Conservation (phyloP, 768 basidiomycete species). For the Suillus weaverae region DNA sequence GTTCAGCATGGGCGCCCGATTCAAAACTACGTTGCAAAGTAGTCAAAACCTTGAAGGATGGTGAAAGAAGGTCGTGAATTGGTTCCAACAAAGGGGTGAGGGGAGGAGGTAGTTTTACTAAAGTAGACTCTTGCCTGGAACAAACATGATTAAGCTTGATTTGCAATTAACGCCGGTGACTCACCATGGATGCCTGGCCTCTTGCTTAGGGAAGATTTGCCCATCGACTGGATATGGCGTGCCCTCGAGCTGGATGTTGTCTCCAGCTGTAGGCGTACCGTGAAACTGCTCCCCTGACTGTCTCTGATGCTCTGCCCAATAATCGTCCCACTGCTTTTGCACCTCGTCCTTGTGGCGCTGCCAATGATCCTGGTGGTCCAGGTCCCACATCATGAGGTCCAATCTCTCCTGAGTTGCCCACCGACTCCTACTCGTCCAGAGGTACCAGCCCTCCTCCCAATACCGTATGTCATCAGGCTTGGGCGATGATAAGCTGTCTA, state of each 20-base stretch:
- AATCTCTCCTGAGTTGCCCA: slow-evolving; percentile 56
- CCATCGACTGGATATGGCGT: slow-evolving; percentile 41
- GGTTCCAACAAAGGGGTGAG: slow-evolving; percentile 52
- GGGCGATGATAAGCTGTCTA: slow-evolving; percentile 22
- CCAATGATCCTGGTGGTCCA: slow-evolving; percentile 50
- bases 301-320: slow-evolving; percentile 31
- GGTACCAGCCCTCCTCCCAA: slow-evolving; percentile 78
- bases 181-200: slow-evolving; percentile 36
- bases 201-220: slow-evolving; percentile 11
- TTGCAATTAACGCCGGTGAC: slow-evolving; percentile 18
- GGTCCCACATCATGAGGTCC: slow-evolving; percentile 56
- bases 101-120: slow-evolving; percentile 60
- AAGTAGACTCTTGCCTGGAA: slow-evolving; percentile 48
- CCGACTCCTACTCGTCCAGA: slow-evolving; percentile 62
- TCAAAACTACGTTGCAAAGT: slow-evolving; percentile 54
- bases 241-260: slow-evolving; percentile 39
- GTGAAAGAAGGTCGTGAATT: slow-evolving; percentile 55
- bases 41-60: slow-evolving; percentile 50
- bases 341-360: slow-evolving; percentile 42
- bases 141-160: slow-evolving; percentile 1
- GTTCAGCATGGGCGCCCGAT: slow-evolving; percentile 58
- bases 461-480: slow-evolving; percentile 43
- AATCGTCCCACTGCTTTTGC: slow-evolving; percentile 55
- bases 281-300: slow-evolving; percentile 19
- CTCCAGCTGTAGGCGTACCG: slow-evolving; percentile 4